phyloP scores from a whole-genome alignment of 2,329 filamentous ascomycete genomes.

The Penicillium sp. region DNA sequence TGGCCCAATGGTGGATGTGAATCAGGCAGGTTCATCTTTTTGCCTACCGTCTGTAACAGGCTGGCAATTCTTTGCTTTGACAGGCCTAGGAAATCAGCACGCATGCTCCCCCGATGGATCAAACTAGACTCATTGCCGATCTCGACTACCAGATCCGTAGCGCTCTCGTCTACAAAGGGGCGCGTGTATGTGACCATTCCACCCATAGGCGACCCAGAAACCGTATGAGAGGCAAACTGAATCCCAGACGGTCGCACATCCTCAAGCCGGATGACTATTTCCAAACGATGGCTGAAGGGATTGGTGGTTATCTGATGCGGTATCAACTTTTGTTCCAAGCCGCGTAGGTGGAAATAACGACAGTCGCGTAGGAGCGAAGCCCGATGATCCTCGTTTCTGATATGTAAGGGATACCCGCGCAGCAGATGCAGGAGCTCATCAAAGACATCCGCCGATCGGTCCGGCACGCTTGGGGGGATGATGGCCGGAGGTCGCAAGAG shows the following conservation, averaged over 20 bases:
- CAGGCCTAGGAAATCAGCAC: slow-evolving; percentile 64
- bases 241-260: slow-evolving; percentile 85
- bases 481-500: slow-evolving; percentile 82
- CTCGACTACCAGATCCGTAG: slow-evolving; percentile 70
- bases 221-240: slow-evolving; percentile 49
- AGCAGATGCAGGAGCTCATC: slow-evolving; percentile 71
- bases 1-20: slow-evolving; percentile 53
- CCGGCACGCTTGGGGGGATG: slow-evolving; percentile 68
- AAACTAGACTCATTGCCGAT: slow-evolving; percentile 60
- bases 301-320: slow-evolving; percentile 70
- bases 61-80: slow-evolving; percentile 61
- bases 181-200: slow-evolving; percentile 70
- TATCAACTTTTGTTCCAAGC: slow-evolving; percentile 77
- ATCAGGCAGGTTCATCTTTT: slow-evolving; percentile 62
- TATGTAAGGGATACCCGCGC: slow-evolving; percentile 71
- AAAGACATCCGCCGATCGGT: slow-evolving; percentile 74
- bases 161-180: slow-evolving; percentile 69
- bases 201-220: slow-evolving; percentile 15
- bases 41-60: slow-evolving; percentile 70
- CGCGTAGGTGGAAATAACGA: slow-evolving; percentile 86
- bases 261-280: slow-evolving; percentile 71
- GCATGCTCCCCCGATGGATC: slow-evolving; percentile 47
- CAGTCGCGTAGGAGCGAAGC: slow-evolving; percentile 72
- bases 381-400: slow-evolving; percentile 68
- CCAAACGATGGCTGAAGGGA: slow-evolving; percentile 55